phyloP scores from a whole-genome alignment of 768 basidiomycete genomes.

The Pulveroboletus sp. region DNA sequence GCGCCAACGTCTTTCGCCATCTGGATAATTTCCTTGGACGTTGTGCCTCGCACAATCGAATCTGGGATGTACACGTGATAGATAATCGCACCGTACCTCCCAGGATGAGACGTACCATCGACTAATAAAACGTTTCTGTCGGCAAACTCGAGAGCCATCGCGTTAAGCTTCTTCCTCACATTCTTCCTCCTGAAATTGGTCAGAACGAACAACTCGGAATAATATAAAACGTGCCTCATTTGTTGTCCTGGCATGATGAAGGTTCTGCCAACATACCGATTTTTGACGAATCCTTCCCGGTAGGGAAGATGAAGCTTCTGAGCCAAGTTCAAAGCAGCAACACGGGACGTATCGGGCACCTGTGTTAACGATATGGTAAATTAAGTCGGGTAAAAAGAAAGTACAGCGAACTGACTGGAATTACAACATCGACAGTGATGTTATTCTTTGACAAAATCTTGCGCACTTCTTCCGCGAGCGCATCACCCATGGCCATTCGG shows the following conservation, averaged over 20 bases:
- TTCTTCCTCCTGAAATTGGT: slow-evolving; percentile 71
- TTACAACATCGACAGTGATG: slow-evolving; percentile 89
- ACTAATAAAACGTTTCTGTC: slow-evolving; percentile 93
- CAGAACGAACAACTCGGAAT: not conserved
- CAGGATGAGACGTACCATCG: slow-evolving; percentile 60
- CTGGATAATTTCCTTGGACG: slow-evolving; percentile 97
- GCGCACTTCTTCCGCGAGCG: slow-evolving; percentile 83
- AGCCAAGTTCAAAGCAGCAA: slow-evolving; percentile 93
- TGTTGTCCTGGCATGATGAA: slow-evolving; percentile 99
- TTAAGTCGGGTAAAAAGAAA: not conserved
- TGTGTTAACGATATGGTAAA: slow-evolving; percentile 24
- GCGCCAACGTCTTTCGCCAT: slow-evolving; percentile 99
- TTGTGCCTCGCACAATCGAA: slow-evolving; percentile 97
- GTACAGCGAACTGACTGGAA: slow-evolving; percentile 57
- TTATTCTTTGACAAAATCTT: slow-evolving; percentile 65
- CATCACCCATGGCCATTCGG: slow-evolving; percentile 99
- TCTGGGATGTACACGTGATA: slow-evolving; percentile 45
- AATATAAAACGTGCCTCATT: slow-evolving; percentile 57
- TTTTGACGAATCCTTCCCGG: slow-evolving; percentile 98
- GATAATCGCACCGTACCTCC: not conserved
- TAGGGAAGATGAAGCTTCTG: slow-evolving; percentile 89
- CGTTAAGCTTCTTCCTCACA: slow-evolving; percentile 92
- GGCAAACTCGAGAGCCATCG: slow-evolving; percentile 96
- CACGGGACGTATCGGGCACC: slow-evolving; percentile 96
- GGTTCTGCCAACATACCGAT: slow-evolving; percentile 95